phyloP scores from a whole-genome alignment of 306 rosid species.

The Carpinus fangiana region DNA sequence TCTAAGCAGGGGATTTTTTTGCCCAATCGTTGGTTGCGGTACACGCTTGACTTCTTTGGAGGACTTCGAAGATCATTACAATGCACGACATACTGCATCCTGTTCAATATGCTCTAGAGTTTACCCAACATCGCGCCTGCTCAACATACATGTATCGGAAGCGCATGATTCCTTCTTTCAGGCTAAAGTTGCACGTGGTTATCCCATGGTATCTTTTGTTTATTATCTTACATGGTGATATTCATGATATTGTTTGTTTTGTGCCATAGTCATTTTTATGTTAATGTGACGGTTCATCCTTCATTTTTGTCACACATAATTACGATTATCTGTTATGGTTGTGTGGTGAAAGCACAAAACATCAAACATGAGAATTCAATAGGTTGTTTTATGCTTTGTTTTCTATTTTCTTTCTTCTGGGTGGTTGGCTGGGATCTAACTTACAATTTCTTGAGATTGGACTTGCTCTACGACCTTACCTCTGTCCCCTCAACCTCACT shows the following conservation, averaged over 20 bases:
- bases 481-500: not conserved
- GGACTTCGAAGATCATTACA: constrained; percentile 88
- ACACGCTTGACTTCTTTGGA: constrained; percentile 67
- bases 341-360: not conserved
- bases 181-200: constrained; percentile 90
- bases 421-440: not conserved
- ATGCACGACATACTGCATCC: constrained; percentile 79
- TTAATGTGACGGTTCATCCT: not conserved
- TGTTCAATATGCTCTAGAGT: constrained; percentile 91
- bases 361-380: not conserved
- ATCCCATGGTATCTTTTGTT: constrained; percentile 58
- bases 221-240: constrained; percentile 5
- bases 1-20: constrained; percentile 59
- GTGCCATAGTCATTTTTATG: not conserved
- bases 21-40: constrained; percentile 88
- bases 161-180: constrained; percentile 90
- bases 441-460: not conserved
- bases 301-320: not conserved
- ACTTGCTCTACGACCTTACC: not conserved
- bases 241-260: not conserved
- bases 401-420: not conserved
- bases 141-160: constrained; percentile 87
- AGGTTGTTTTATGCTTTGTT: not conserved
- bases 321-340: not conserved
- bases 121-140: constrained; percentile 74